Evolutionary conservation across 305 asterid species (phyloP).

Genomic region (Fraxinus sp.): DNA sequence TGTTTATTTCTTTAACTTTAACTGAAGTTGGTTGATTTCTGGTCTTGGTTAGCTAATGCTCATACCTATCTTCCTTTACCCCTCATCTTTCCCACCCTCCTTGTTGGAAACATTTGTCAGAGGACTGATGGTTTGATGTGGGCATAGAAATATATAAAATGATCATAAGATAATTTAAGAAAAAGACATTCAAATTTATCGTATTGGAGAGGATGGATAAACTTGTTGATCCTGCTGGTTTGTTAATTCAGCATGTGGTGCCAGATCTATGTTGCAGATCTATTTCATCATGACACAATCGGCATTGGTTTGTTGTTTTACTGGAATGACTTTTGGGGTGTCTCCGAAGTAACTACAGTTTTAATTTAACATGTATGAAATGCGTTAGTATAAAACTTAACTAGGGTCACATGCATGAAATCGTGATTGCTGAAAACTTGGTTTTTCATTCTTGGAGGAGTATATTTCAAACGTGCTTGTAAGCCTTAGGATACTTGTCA

Average conservation of each 20-base stretch:
- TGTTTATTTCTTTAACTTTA: not conserved
- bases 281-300: not conserved
- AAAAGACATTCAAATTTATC: not conserved
- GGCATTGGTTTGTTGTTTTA: not conserved
- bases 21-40: not conserved
- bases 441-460: not conserved
- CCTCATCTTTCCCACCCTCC: constrained; percentile 3
- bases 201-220: not conserved
- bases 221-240: not conserved
- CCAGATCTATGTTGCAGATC: not conserved
- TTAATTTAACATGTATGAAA: not conserved
- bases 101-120: not conserved
- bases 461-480: too few species aligned
- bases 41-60: constrained; percentile 16
- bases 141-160: not conserved
- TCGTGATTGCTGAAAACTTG: not conserved
- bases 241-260: not conserved
- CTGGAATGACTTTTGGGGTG: not conserved
- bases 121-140: not conserved
- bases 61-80: not conserved
- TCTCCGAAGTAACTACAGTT: not conserved
- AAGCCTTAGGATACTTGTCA: not conserved
- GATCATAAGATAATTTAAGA: not conserved
- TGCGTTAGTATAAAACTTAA: not conserved
- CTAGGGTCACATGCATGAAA: not conserved